phyloP scores from a whole-genome alignment of 129 eudicot species.

The Smallanthus sonchifolius region DNA sequence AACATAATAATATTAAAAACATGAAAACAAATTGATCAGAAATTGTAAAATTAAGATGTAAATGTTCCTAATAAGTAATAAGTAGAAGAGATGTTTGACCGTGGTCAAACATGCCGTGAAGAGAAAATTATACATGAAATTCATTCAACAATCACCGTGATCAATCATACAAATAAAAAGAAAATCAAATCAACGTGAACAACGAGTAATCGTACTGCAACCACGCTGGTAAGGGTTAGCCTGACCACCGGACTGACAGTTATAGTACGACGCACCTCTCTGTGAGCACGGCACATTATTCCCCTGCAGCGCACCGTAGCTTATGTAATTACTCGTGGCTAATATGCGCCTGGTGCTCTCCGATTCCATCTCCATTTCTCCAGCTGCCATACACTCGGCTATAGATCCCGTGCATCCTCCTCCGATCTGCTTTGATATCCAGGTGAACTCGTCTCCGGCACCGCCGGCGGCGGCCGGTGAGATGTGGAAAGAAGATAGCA shows the following conservation, averaged over 20 bases:
- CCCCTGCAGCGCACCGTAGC: constrained; percentile 69
- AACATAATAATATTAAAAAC: not conserved
- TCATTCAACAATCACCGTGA: constrained; percentile 10
- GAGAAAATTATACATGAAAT: not conserved
- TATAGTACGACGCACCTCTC: constrained; percentile 82
- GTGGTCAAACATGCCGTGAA: not conserved
- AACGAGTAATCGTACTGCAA: constrained; percentile 68
- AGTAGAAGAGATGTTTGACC: constrained; percentile 1
- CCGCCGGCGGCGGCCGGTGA: constrained; percentile 16
- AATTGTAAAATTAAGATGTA: not conserved
- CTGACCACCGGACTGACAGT: constrained; percentile 66
- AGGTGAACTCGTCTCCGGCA: constrained; percentile 33
- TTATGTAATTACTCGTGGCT: constrained; percentile 55
- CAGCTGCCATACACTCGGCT: constrained; percentile 65
- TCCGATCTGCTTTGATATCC: constrained; percentile 36
- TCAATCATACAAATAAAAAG: constrained; percentile 4
- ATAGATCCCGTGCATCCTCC: constrained; percentile 63
- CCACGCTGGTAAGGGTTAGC: constrained; percentile 87
- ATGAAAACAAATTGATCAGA: not conserved
- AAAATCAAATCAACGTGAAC: constrained; percentile 40
- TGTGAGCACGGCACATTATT: constrained; percentile 77
- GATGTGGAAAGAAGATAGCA: constrained; percentile 8
- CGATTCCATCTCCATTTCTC: constrained; percentile 64
- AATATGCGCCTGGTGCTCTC: constrained; percentile 69
- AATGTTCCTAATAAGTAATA: not conserved